Base-by-base conservation (phyloP, 257 asterid genomes). In the Nemophila menziesii region DNA sequence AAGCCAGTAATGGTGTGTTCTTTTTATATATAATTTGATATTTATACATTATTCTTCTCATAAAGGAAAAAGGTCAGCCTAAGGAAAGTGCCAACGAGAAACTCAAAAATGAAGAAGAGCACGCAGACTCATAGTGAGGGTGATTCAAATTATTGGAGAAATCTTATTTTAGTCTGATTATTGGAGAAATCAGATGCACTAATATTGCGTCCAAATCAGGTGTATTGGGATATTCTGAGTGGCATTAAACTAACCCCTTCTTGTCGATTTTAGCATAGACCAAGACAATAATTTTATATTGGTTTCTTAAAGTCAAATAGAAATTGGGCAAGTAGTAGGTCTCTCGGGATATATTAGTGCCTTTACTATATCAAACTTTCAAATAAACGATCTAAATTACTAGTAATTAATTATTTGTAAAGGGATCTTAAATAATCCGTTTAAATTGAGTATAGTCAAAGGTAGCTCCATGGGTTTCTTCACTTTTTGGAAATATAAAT, bases 391-490 rank as follows among this genome's bases (percentile, higher is more conserved):
- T 46, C 65, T 21, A 42, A 47, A 24, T 24, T 24, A 17, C 34
- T 27, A 44, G 26, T 4, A 29, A 57, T 55, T 58, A 48, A 59
- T 60, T 57, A 63, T 48, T 20, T 51, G 5, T 39, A 17, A 48
- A 63, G 63, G 33, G 51, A 55, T 54, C 52, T 44, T 52, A 39
- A 34, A 43, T 42, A 52, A 56, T 43, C 44, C 46, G 22, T 54
- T 38, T n/a, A n/a, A n/a, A 19, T 44, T 39, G 26, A 52, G 57
- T 62, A 43, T 51, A 39, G 68, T 67, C 58, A 57, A 67, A 58
- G 65, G 59, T 50, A 64, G 48, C 60, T 52, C 61, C 80, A 64
- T 69, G 73, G 60, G 71, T 44, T 52, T 46, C 48, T 54, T 44
- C 36, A 48, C 23, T 20, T 54, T 19, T 54, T 34, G 51, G 36